Evolutionary conservation across 805 yeast genomes (phyloP).

Genomic region (Candida ulmi): DNA sequence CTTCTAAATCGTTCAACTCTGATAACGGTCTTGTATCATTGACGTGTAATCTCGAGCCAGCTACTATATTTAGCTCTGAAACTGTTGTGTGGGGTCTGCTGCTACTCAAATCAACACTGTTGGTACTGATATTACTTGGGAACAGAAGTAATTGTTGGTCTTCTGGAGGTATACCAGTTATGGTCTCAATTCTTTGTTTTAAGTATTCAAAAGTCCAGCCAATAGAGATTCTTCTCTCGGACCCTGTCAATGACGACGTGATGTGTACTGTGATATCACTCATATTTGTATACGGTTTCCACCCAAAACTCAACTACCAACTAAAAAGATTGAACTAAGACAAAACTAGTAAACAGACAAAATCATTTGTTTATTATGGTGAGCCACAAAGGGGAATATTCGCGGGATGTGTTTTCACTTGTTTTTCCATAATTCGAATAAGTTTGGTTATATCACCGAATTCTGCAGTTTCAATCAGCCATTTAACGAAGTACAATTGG

Average conservation of each 20-base stretch:
- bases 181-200: slow-evolving; percentile 50
- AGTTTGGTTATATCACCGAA: no score
- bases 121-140: slow-evolving; percentile 27
- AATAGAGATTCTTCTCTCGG: slow-evolving; percentile 62
- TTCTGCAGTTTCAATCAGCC: no score
- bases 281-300: slow-evolving; percentile 2
- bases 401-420: no score
- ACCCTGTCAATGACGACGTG: slow-evolving; percentile 60
- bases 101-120: slow-evolving; percentile 18
- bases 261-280: slow-evolving; percentile 47
- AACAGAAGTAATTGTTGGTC: slow-evolving; percentile 48
- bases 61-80: slow-evolving; percentile 18
- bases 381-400: no score
- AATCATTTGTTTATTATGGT: no score
- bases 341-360: no score
- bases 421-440: no score
- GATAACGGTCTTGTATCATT: slow-evolving; percentile 51
- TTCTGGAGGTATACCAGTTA: slow-evolving; percentile 68
- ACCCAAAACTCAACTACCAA: neutral
- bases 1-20: slow-evolving; percentile 35
- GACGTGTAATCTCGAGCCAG: slow-evolving; percentile 50
- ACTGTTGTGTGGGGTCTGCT: slow-evolving; percentile 13
- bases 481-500: no score
- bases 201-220: slow-evolving; percentile 55
- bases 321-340: no score